Conservation (phyloP, 352 stramenopile genomes). For the Phytophthora europaea region DNA sequence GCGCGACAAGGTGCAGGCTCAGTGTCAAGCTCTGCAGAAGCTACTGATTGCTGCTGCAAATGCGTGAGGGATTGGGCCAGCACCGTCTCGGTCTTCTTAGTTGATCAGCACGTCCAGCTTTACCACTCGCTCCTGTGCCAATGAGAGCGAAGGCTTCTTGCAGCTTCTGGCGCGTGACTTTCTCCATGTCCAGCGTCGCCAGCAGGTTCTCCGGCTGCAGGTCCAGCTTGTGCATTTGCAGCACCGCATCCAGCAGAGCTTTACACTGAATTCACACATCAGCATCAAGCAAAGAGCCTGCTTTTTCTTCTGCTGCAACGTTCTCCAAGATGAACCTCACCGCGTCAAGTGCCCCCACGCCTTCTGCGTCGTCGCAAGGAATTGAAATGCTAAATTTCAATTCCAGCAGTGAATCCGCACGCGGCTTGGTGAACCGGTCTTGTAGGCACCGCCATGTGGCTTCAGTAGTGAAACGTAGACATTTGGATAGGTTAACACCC, state of each 20-base stretch:
- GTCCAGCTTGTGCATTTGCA: constrained; percentile 62
- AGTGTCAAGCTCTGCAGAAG: constrained; percentile 45
- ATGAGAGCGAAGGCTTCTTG: constrained; percentile 46
- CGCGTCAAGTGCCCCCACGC: no score
- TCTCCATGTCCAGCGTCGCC: constrained; percentile 70
- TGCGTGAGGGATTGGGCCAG: constrained; percentile 75
- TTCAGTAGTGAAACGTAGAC: no score
- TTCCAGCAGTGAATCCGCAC: no score
- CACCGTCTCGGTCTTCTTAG: constrained; percentile 85
- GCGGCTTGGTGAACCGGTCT: no score
- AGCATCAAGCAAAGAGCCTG: no score
- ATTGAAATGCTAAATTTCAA: no score
- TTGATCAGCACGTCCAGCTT: constrained; percentile 51
- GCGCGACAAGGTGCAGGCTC: constrained; percentile 10
- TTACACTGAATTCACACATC: no score
- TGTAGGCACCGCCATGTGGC: no score
- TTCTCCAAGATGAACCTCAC: no score
- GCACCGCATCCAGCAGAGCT: constrained; percentile 52
- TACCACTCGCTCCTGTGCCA: constrained; percentile 56
- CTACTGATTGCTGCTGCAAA: constrained; percentile 64
- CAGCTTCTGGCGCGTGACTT: constrained; percentile 50
- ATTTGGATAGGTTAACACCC: no score
- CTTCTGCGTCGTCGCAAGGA: no score
- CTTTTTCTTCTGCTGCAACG: no score
- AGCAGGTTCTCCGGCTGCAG: constrained; percentile 57